Percentiles rank a stretch among this genome's conserved stretches.
phyloP scores from a whole-genome alignment of 768 basidiomycete species.

The Tulasnella sp. region DNA sequence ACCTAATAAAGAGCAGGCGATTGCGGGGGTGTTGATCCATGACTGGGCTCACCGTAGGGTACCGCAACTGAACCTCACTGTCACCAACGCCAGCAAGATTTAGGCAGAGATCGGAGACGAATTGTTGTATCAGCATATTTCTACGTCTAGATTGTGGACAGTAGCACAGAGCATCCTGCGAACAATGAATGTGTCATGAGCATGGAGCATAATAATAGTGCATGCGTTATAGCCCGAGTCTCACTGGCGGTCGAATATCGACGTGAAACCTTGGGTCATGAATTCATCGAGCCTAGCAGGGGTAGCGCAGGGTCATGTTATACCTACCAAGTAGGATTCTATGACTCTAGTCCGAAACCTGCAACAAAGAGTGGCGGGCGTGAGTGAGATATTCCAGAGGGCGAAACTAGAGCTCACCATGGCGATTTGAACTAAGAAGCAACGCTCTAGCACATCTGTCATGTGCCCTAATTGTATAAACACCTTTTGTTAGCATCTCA shows the following conservation, averaged over 20 bases:
- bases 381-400: neutral
- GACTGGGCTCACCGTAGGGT: conserved; percentile 47
- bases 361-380: neutral
- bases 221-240: too few species aligned
- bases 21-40: conserved; percentile 74
- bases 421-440: neutral
- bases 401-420: neutral
- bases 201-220: too few species aligned
- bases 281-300: too few species aligned
- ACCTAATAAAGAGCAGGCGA: conserved; percentile 40
- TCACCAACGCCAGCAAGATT: neutral
- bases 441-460: neutral
- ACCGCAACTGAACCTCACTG: neutral
- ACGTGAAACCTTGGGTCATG: too few species aligned
- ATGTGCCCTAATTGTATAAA: neutral
- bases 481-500: neutral
- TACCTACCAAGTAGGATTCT: too few species aligned
- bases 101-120: neutral
- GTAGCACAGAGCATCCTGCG: neutral
- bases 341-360: too few species aligned
- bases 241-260: too few species aligned
- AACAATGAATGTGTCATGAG: neutral
- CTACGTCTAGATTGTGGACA: neutral
- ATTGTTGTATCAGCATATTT: neutral
- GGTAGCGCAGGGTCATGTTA: too few species aligned